Evolutionary conservation across 768 basidiomycete species (phyloP), one percentile per base, ranked within the genome.

Genomic region (Erythrobasidium yunnanense): DNA sequence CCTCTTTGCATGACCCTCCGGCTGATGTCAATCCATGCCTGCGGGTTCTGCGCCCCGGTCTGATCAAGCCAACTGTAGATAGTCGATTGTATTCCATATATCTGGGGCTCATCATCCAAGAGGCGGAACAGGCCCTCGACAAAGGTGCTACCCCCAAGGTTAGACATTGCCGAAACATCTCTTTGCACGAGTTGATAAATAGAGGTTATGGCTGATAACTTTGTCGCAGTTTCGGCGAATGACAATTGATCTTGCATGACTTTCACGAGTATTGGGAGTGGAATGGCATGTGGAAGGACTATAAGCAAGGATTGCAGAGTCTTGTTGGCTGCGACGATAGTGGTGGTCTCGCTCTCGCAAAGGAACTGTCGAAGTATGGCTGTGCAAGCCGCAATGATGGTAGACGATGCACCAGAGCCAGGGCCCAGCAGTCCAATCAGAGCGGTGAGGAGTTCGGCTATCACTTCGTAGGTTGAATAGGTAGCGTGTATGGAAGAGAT

Each of bases 1-100:
- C 88, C 3, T 89, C 90, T 11, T 90, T 92, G 8, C 88, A 82
- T 4, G 73, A 99, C 97, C 25, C 90, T 81, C 75, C 96, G 93
- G 72, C 93, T 97, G 1, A 97, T 81, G 73, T 92, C 91, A 63
- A 99, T 95, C 95, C 95, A 99, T 0, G 92, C 95, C 0, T 87
- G 90, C 0, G 95, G 93, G 68, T 91, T 88, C 65, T 88, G 83
- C 20, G 88, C 81, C 0, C 90, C 92, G 0, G 95, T 97, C 75
- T 99, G 95, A 69, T 87, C 84, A 5, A 97, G 79, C 95, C 95
- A 99, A 69, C 87, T 89, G 13, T 83, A 80, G 71, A 97, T 97
- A 66, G 96, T 90, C 68, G 89, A 87, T 30, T 88, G 81, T 23
- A 97, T 91, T 2, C 95, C 95, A 69, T 93, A 87, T 17, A 96